Evolutionary conservation across 2,329 filamentous ascomycete species (phyloP).

Genomic region (Coniochaeta ligniaria): DNA sequence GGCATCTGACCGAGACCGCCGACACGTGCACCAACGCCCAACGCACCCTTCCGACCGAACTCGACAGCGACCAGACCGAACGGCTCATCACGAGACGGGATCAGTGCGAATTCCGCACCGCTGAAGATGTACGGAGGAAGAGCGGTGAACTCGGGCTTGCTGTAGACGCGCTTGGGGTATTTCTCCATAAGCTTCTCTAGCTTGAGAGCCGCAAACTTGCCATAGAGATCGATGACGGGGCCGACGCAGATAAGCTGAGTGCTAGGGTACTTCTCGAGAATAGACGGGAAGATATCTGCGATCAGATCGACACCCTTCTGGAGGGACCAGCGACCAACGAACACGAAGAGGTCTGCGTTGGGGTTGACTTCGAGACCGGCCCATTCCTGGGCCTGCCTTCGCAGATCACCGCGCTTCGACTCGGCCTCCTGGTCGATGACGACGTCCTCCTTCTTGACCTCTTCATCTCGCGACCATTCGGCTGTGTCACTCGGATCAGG

Average conservation of each 20-base stretch:
- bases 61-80: slow-evolving; percentile 64
- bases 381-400: slow-evolving; percentile 60
- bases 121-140: slow-evolving; percentile 61
- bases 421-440: slow-evolving; percentile 51
- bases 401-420: slow-evolving; percentile 41
- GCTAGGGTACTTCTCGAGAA: slow-evolving; percentile 52
- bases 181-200: slow-evolving; percentile 56
- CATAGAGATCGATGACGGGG: slow-evolving; percentile 61
- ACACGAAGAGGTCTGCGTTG: slow-evolving; percentile 58
- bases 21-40: slow-evolving; percentile 59
- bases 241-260: slow-evolving; percentile 57
- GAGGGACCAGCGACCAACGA: slow-evolving; percentile 62
- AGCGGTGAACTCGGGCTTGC: slow-evolving; percentile 61
- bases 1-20: slow-evolving; percentile 65
- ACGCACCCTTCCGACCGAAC: slow-evolving; percentile 60
- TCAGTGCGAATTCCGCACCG: slow-evolving; percentile 61
- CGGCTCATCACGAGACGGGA: slow-evolving; percentile 62
- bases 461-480: slow-evolving; percentile 46
- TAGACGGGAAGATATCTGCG: slow-evolving; percentile 57
- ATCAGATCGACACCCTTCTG: slow-evolving; percentile 65
- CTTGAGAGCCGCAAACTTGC: slow-evolving; percentile 61
- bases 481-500: slow-evolving; percentile 59
- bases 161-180: slow-evolving; percentile 59
- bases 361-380: slow-evolving; percentile 55
- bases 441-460: slow-evolving; percentile 36